Base-by-base conservation (phyloP, 129 eudicot genomes). In the Cynara cardunculus region DNA sequence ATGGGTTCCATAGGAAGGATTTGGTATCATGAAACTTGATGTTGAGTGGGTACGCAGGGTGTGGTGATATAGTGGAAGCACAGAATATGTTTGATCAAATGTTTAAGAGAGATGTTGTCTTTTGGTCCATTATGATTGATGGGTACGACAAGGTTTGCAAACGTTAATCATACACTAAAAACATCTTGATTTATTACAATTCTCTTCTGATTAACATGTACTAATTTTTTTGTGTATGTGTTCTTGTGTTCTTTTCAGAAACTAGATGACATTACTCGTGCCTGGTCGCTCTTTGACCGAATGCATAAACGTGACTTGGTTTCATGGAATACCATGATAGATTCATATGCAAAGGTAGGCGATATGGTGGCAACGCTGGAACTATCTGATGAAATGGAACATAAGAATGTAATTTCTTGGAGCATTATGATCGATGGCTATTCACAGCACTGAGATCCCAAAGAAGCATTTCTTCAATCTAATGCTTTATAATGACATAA, bases 121-220 rank as follows among this genome's bases (percentile, higher is more conserved):
- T 88, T 39, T 87, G 88, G 86, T 84, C 90, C 68, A 41, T 87
- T 71, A 87, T 87, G 86, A 82, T 87, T 35, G 84, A 84, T 81
- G 90, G 88, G 84, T 84, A 84, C 19, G 89, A 81, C 59, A 84
- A 87, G 90, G 90, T 87, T 74, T 78, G 88, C 86, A 62, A n/a
- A 53, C 46, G 18, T 72, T 53, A 46, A 41, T 7, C 53, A 13
- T 41, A 41, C 18, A 41, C 14, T 39, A 39, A 1, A 41, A 41
- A 41, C 72, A 53, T 31, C 80, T 35, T 7, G 49, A 69, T 74
- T 73, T 67, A n/a, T n/a, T n/a, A n/a, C n/a, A n/a, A n/a, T n/a
- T n/a, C n/a, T n/a, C n/a, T n/a, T n/a, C n/a, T n/a, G 35, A 31
- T 31, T 31, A 3, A 31, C 35, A 31, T 31, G 4, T 31, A 4